Conservation (phyloP, 768 basidiomycete species). For the Rickenella mellea region DNA sequence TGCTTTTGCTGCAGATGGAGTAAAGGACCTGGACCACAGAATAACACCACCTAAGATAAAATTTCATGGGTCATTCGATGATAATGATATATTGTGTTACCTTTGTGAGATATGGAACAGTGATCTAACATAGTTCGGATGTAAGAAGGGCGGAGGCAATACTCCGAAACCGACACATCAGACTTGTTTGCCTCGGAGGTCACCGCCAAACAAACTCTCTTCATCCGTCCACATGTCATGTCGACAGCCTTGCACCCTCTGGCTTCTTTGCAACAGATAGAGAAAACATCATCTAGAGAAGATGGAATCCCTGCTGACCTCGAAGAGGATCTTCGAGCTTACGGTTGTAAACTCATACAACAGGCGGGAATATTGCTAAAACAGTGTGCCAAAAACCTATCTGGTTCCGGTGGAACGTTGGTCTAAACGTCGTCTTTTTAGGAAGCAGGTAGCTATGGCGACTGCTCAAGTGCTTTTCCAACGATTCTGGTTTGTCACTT, state of each 20-base stretch:
- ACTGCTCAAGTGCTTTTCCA: constrained; percentile 96
- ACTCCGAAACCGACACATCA: no score
- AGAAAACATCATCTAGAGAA: constrained; percentile 67
- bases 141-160: neutral
- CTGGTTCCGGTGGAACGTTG: neutral
- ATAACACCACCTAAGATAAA: constrained; percentile 69
- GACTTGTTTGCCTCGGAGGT: no score
- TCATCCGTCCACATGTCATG: no score
- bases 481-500: constrained; percentile 92
- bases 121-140: constrained; percentile 72
- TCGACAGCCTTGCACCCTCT: constrained; percentile 62
- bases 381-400: constrained; percentile 45
- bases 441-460: constrained; percentile 94
- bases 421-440: constrained; percentile 18
- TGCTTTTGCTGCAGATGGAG: constrained; percentile 68
- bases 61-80: constrained; percentile 3
- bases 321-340: constrained; percentile 83
- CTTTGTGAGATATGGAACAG: constrained; percentile 92
- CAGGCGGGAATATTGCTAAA: constrained; percentile 87
- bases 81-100: constrained; percentile 23
- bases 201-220: no score
- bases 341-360: constrained; percentile 91
- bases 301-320: constrained; percentile 77
- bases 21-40: constrained; percentile 92
- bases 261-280: constrained; percentile 71